Conservation (phyloP, 129 eudicot species). For the Saposhnikovia divaricata region DNA sequence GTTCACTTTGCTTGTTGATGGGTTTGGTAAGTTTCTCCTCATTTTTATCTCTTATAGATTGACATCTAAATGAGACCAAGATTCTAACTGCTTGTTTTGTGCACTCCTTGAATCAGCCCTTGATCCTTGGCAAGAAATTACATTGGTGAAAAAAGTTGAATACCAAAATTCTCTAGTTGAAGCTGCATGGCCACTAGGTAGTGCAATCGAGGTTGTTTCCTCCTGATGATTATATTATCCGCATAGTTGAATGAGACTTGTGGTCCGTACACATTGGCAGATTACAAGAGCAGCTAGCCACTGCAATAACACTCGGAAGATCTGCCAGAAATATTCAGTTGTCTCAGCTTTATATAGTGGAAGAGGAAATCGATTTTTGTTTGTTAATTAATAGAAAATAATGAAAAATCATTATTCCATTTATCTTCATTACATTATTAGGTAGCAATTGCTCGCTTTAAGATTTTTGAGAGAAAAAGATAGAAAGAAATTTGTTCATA, state of each 20-base stretch:
- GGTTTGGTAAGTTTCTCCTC: slow-evolving; percentile 64
- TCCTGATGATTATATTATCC: slow-evolving; percentile 11
- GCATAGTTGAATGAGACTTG: background rate
- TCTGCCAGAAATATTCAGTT: background rate
- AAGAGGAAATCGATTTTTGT: slow-evolving; percentile 4
- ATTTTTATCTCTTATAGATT: background rate
- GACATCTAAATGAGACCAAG: background rate
- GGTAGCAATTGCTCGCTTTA: background rate
- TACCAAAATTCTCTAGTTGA: slow-evolving; percentile 75
- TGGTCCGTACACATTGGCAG: background rate
- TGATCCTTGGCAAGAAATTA: slow-evolving; percentile 66
- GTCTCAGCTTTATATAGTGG: background rate
- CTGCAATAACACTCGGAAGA: background rate
- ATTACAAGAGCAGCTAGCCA: background rate
- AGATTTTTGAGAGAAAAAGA: background rate
- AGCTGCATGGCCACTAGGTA: slow-evolving; percentile 99
- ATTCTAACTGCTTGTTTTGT: background rate
- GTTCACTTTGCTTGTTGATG: slow-evolving; percentile 78
- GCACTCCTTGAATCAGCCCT: slow-evolving; percentile 43
- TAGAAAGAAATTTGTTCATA: background rate
- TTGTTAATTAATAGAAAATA: slow-evolving; percentile 7
- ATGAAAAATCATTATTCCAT: slow-evolving; percentile 3
- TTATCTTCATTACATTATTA: slow-evolving; percentile 5
- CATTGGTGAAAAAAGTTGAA: slow-evolving; percentile 68
- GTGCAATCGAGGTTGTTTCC: slow-evolving; percentile 87